phyloP scores from a whole-genome alignment of 177 flowering plant species.

The Tripterygium wilfordii region DNA sequence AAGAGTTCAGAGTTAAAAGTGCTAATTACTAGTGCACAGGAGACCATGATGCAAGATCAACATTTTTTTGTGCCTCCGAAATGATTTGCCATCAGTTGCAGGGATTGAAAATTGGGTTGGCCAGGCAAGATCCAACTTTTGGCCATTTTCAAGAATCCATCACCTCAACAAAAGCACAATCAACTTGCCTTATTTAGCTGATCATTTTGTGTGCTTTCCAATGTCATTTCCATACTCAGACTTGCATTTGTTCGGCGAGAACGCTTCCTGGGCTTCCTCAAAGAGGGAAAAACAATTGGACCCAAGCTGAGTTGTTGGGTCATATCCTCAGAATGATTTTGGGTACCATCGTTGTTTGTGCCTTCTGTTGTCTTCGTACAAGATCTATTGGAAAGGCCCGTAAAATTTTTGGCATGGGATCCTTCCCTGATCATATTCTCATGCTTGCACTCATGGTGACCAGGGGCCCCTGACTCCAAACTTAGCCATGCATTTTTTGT shows the following conservation, averaged over 20 bases:
- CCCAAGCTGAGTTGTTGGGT: constrained; percentile 12
- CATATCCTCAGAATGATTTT: constrained; percentile 6
- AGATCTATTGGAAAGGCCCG: constrained; percentile 25
- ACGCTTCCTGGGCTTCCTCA: constrained; percentile 40
- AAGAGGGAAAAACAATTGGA: constrained; percentile 10
- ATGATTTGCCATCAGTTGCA: too few relatives aligned
- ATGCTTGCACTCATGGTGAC: constrained; percentile 12
- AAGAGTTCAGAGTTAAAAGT: too few relatives aligned
- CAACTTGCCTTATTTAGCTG: too few relatives aligned
- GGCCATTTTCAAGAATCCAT: too few relatives aligned
- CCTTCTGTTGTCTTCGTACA: constrained; percentile 22
- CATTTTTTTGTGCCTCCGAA: too few relatives aligned
- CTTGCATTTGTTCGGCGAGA: constrained; percentile 12
- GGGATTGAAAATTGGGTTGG: too few relatives aligned
- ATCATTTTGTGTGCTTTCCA: too few relatives aligned
- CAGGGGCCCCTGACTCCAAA: constrained; percentile 21
- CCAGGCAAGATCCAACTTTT: too few relatives aligned
- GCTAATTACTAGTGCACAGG: too few relatives aligned
- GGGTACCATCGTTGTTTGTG: constrained; percentile 3
- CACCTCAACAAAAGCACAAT: too few relatives aligned
- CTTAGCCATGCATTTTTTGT: constrained; percentile 20
- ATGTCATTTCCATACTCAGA: constrained; percentile 9
- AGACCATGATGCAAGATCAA: too few relatives aligned
- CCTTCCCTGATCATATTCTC: constrained; percentile 4
- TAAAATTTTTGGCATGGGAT: constrained; percentile 8